phyloP scores from a whole-genome alignment of 1,139 yeast species.

The Hyphopichia wangnamkhiaoensis region DNA sequence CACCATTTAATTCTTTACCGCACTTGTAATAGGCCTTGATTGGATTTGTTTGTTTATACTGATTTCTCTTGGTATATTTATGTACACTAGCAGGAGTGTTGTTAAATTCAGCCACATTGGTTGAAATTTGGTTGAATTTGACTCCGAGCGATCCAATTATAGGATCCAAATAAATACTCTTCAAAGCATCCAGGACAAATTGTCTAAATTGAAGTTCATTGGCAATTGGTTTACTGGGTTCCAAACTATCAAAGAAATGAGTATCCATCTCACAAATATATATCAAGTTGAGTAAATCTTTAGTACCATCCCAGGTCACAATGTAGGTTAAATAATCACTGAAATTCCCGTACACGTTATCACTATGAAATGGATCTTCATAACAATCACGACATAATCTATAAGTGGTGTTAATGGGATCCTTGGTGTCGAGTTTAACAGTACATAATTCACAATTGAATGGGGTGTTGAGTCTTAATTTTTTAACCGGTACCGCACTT shows the following conservation, averaged over 20 bases:
- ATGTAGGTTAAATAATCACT: conserved; percentile 34
- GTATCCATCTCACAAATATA: conserved; percentile 40
- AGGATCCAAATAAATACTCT: conserved; percentile 42
- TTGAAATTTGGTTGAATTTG: conserved; percentile 32
- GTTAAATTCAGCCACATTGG: conserved; percentile 29
- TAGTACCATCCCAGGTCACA: conserved; percentile 19
- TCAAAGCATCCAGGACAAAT: conserved; percentile 36
- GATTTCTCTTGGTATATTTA: conserved; percentile 14
- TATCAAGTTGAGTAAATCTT: conserved; percentile 30
- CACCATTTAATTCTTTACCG: conserved; percentile 4
- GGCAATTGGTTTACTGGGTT: conserved; percentile 21
- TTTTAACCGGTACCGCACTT: too few relatives aligned
- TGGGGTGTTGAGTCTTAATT: conserved; percentile 11
- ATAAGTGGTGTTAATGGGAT: conserved; percentile 24
- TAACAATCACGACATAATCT: conserved; percentile 30
- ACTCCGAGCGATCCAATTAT: conserved; percentile 36
- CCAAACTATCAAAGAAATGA: conserved; percentile 32
- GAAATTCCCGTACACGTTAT: conserved; percentile 40
- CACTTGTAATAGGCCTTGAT: conserved; percentile 28
- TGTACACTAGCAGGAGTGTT: conserved; percentile 8
- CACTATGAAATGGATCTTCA: conserved; percentile 32
- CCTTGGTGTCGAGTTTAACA: conserved; percentile 21
- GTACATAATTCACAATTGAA: conserved; percentile 30
- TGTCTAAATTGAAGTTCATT: conserved; percentile 40
- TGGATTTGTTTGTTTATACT: conserved; percentile 25